Evolutionary conservation across 495 filamentous ascomycete species (phyloP).

Genomic region (Hypoxylon lienhwacheense): DNA sequence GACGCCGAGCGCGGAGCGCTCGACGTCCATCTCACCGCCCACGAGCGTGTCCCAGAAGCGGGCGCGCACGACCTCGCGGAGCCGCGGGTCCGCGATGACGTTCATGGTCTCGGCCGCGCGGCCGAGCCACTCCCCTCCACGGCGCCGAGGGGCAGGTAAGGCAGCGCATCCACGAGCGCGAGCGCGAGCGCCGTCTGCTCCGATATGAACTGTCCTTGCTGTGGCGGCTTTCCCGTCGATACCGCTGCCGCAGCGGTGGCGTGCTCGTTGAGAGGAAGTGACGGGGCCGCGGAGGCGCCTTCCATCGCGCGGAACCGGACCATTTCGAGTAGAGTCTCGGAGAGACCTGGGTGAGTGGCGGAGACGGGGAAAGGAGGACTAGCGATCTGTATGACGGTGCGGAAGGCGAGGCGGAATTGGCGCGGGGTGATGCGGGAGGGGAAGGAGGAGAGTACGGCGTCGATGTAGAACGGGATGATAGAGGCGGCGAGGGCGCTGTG

Average conservation of each 20-base stretch:
- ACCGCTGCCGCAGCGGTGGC: background rate
- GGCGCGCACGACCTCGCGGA: conserved; percentile 66
- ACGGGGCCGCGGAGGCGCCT: conserved; percentile 47
- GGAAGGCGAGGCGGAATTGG: conserved; percentile 93
- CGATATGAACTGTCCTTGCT: conserved; percentile 52
- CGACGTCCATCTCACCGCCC: conserved; percentile 89
- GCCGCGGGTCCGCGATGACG: conserved; percentile 58
- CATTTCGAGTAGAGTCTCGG: conserved; percentile 80
- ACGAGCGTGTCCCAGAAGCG: conserved; percentile 85
- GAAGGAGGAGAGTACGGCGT: conserved; percentile 81
- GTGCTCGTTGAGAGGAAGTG: conserved; percentile 39
- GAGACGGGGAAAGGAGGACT: conserved; percentile 77
- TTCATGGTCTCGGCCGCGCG: conserved; percentile 70
- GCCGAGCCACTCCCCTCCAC: conserved; percentile 67
- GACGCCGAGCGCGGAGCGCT: conserved; percentile 76
- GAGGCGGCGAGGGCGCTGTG: conserved; percentile 70
- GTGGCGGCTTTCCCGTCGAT: background rate
- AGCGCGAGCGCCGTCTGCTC: conserved; percentile 81
- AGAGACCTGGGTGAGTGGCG: conserved; percentile 69
- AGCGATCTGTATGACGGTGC: conserved; percentile 82
- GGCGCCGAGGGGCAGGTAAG: conserved; percentile 66
- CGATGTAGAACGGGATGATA: conserved; percentile 83
- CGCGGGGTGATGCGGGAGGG: conserved; percentile 78
- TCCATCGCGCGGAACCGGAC: conserved; percentile 65
- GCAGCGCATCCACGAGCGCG: conserved; percentile 79